These are phyloP conservation scores for Crithidia brevicula DNA, from an alignment of 208 protist species.

Conservation along the genomic window DNA sequence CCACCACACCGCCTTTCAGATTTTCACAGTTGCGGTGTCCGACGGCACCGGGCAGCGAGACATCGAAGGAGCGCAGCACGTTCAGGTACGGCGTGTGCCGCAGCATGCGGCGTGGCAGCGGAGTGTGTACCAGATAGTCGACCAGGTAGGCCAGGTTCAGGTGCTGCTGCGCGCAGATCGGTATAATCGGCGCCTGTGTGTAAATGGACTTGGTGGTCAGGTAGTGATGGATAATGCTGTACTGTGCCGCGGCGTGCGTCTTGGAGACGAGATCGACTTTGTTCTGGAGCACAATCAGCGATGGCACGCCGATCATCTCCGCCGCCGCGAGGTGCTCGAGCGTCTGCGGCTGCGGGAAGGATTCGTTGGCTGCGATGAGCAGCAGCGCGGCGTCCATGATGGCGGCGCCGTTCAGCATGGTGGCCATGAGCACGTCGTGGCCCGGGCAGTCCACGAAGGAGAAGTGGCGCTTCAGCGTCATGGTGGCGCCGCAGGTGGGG, in stretches of 20 bases:
- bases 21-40: slow-evolving; percentile 93
- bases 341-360: slow-evolving; percentile 97
- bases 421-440: slow-evolving; percentile 99
- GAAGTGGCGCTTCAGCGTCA: slow-evolving; percentile 94
- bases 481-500: slow-evolving; percentile 61
- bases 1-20: slow-evolving; percentile 98
- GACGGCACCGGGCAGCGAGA: slow-evolving; percentile 96
- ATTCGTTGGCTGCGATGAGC: slow-evolving; percentile 99
- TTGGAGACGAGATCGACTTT: slow-evolving; percentile 99
- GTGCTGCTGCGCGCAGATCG: slow-evolving; percentile 98
- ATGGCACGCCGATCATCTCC: slow-evolving; percentile 99
- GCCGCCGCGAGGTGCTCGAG: slow-evolving; percentile 97
- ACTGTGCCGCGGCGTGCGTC: slow-evolving; percentile 94
- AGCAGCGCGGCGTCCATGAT: slow-evolving; percentile 99
- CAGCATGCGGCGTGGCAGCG: slow-evolving; percentile 97
- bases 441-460: slow-evolving; percentile 99
- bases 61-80: slow-evolving; percentile 99
- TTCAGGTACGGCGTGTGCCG: slow-evolving; percentile 93
- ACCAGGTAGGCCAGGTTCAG: slow-evolving; percentile 98
- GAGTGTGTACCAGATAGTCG: slow-evolving; percentile 98
- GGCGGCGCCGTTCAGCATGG: slow-evolving; percentile 99
- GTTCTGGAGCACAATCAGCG: slow-evolving; percentile 99
- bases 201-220: slow-evolving; percentile 84
- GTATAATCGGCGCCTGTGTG: slow-evolving; percentile 97
- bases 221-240: slow-evolving; percentile 94